Percentiles rank a stretch among this genome's conserved stretches.
Conservation (phyloP, 768 basidiomycete species). For the Termitomyces sp. region DNA sequence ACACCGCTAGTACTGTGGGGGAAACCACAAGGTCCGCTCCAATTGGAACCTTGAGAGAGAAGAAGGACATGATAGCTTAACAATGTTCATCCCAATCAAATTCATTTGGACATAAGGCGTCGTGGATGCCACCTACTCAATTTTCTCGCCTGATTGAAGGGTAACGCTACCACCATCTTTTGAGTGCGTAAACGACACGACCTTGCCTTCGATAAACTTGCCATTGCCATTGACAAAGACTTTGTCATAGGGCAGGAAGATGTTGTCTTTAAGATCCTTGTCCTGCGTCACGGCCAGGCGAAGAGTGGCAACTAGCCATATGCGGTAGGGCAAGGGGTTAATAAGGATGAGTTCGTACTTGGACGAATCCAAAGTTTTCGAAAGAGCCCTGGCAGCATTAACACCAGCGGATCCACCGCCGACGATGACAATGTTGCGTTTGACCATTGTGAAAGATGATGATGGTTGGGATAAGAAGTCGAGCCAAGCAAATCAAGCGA, state of each 20-base stretch:
- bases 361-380: slow-evolving; percentile 39
- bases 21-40: slow-evolving; percentile 43
- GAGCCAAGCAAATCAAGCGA: background rate
- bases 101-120: background rate
- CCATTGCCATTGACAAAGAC: slow-evolving; percentile 46
- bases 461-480: background rate
- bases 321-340: slow-evolving; percentile 41
- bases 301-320: slow-evolving; percentile 43
- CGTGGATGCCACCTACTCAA: slow-evolving; percentile 21
- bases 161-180: slow-evolving; percentile 35
- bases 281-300: slow-evolving; percentile 46
- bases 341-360: slow-evolving; percentile 52
- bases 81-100: background rate
- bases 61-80: slow-evolving; percentile 51
- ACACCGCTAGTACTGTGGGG: slow-evolving; percentile 29
- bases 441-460: slow-evolving; percentile 7
- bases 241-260: slow-evolving; percentile 48
- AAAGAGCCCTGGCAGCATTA: slow-evolving; percentile 39
- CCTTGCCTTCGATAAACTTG: slow-evolving; percentile 37
- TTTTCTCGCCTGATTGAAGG: slow-evolving; percentile 43
- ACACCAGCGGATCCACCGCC: slow-evolving; percentile 58
- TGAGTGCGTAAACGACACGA: slow-evolving; percentile 24
- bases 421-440: slow-evolving; percentile 33
- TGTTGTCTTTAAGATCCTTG: slow-evolving; percentile 36
- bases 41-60: slow-evolving; percentile 51